Evolutionary conservation across 2,329 filamentous ascomycete genomes (phyloP).

Genomic region (Metarhizium guizhouense): DNA sequence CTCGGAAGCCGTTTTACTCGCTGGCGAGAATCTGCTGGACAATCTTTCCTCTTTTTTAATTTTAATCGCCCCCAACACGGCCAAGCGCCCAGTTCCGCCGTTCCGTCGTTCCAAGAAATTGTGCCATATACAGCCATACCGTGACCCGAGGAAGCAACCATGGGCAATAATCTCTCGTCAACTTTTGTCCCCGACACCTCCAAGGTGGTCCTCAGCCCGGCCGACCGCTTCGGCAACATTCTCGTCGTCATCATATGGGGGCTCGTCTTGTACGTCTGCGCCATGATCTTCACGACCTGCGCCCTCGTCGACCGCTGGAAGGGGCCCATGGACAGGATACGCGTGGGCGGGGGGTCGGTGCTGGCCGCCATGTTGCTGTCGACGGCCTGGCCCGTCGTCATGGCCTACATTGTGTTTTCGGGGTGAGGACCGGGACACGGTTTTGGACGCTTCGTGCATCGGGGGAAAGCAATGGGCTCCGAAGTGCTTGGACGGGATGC

Average conservation of each 20-base stretch:
- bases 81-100: too few species aligned
- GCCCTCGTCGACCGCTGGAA: slow-evolving; percentile 34
- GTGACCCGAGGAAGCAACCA: slow-evolving; percentile 9
- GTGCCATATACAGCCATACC: neutral
- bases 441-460: too few species aligned
- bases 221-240: slow-evolving; percentile 22
- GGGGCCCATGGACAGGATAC: slow-evolving; percentile 25
- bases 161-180: slow-evolving; percentile 33
- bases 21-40: slow-evolving; percentile 1
- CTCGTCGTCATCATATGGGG: slow-evolving; percentile 26
- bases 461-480: too few species aligned
- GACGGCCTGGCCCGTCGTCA: slow-evolving; percentile 26
- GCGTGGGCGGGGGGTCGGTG: slow-evolving; percentile 18
- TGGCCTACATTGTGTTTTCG: slow-evolving; percentile 22
- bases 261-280: slow-evolving; percentile 25
- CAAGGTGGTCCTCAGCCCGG: slow-evolving; percentile 19
- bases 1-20: neutral
- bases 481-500: too few species aligned
- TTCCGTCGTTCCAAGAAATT: neutral
- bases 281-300: slow-evolving; percentile 33
- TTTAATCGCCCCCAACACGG: too few species aligned
- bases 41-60: neutral
- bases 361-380: slow-evolving; percentile 24
- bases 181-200: slow-evolving; percentile 28
- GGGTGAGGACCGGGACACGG: neutral